Evolutionary conservation across 345 rosid species (phyloP).

Genomic region (Leavenworthia alabamica): DNA sequence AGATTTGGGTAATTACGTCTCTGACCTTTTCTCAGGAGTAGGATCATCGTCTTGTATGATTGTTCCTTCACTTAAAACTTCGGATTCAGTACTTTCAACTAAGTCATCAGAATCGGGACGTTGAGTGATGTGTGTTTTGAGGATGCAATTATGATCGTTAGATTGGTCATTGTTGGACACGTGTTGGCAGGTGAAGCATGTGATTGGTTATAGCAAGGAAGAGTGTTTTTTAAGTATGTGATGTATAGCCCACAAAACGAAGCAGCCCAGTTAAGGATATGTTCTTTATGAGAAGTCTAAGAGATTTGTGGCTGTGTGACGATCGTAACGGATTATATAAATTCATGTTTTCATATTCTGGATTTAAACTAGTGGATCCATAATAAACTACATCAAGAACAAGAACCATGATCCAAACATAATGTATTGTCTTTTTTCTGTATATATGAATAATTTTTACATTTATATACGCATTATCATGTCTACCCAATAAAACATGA

Average conservation of each 20-base stretch:
- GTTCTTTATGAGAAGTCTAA: background rate
- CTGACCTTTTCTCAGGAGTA: conserved; percentile 36
- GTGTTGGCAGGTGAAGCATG: too few relatives aligned
- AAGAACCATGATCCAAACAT: conserved; percentile 9
- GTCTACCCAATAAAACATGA: background rate
- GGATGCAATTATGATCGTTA: too few relatives aligned
- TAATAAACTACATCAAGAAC: conserved; percentile 4
- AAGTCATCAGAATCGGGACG: conserved; percentile 2
- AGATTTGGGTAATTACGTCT: conserved; percentile 49
- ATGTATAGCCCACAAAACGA: background rate
- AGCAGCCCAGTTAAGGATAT: background rate
- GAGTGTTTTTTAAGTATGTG: background rate
- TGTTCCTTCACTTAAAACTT: conserved; percentile 1
- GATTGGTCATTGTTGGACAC: too few relatives aligned
- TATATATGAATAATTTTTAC: background rate
- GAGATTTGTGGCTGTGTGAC: background rate
- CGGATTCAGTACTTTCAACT: conserved; percentile 1
- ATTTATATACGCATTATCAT: conserved; percentile 9
- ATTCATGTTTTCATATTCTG: background rate
- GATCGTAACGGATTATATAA: background rate
- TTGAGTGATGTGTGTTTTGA: too few relatives aligned
- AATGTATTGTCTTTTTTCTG: conserved; percentile 22
- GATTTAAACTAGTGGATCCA: background rate
- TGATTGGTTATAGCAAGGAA: background rate
- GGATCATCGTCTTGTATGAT: conserved; percentile 3